Base-by-base conservation (phyloP, 805 yeast species). In the Teunomyces stri region DNA sequence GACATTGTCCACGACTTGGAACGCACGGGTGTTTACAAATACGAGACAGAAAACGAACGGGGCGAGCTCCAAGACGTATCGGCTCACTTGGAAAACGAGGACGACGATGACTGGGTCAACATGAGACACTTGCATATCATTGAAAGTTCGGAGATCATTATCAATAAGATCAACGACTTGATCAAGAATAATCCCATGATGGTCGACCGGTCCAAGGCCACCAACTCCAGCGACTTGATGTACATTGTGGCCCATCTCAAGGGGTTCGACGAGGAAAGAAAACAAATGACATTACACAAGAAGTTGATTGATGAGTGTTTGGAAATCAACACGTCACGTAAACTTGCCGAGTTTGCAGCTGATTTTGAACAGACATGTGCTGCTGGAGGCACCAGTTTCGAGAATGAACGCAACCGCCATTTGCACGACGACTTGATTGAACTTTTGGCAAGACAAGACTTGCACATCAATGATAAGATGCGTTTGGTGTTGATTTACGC, bases 281-380 rank as follows among this genome's bases (percentile, higher is more conserved):
- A 80, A 59, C 76, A 79, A 51, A 70, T 82, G 33, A 75, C 81
- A 16, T 62, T 82, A 42, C 90, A 84, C 60, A 79, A 80, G 56
- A 76, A 79, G 3, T 64, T 84, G 43, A 78, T 83, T 38, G 87
- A 84, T 52, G 82, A 81, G 57, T 82, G 91, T 59, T 71, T 87
- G 65, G 76, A 74, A 22, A 66, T 76, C 12, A 82, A 85, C 60
- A 79, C 82, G 43, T 74, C 72, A 25, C 72, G 82, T 51, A 75
- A 79, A 51, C 67, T 89, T 53, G 82, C 85, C 6, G 89, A 81
- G 50, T 70, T 70, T 54, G 73, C 87, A 15, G 89, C 96, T 1
- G 94, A 88, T 52, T 76, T 90, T 49, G 98, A 94, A 66, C 97
- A 91, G 66, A 79, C 84, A 15, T 75, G 90, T 52, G 80, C 86